Base-by-base conservation (phyloP, 1,139 yeast genomes). In the Lodderomyces orthopsilosis region DNA sequence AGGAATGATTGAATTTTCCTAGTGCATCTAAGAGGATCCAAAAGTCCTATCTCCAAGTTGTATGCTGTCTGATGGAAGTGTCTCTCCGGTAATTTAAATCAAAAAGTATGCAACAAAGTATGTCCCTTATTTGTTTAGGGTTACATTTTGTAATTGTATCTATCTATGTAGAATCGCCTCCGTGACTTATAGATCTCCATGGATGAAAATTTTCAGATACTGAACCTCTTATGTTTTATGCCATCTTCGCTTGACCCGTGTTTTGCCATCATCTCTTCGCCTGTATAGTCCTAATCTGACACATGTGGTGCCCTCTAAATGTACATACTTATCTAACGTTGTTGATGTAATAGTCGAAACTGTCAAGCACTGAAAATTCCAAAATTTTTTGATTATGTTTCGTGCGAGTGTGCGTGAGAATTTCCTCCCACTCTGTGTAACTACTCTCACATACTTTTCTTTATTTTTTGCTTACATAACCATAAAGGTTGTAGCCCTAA, bases 271-370 rank as follows among this genome's bases (percentile, higher is more conserved):
- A 6, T 14, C 34, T 4, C n/a, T 30, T 14, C 34, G 10, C 4
- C 34, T 30, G 18, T 14, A 30, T 14, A 7, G 10, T 34, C 19
- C 26, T 22, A 19, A 12, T 21, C 26, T 21, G 24, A 15, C 37
- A n/a, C 17, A 3, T 21, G 15, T 22, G 10, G 24, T 34, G 15
- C 19, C 18, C 19, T 5, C 37, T 21, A 2, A 6, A 19, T 19
- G 37, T 43, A 32, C 34, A 30, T 30, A 30, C 34, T 15, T 30
- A 30, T 30, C 34, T 42, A 39, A 42, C 45, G 45, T 39, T 42
- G 40, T 42, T 24, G 37, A 36, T 39, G 35, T 37, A 26, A n/a
- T 37, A 37, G 6, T 27, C 23, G 26, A 10, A 24, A 34, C 23
- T 19, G 26, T 19, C 12, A 21, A 34, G 19, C 23, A n/a, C 28